phyloP scores from a whole-genome alignment of 192 early-diverging fungal genomes.

The Phycomyces nitens region DNA sequence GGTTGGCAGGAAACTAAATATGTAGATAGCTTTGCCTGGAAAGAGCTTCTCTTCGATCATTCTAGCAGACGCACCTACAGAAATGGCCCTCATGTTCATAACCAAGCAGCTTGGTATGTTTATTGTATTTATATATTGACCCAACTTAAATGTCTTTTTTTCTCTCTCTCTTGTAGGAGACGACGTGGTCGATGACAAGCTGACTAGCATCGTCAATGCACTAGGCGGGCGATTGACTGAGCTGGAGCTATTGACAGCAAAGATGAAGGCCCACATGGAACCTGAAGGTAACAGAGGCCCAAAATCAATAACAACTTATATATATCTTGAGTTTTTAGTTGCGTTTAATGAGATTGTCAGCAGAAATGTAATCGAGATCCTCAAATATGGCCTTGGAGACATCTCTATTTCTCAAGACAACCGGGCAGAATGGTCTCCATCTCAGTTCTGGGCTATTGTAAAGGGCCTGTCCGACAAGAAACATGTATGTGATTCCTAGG shows the following conservation, averaged over 20 bases:
- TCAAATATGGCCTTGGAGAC: conserved; percentile 82
- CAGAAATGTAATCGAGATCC: conserved; percentile 78
- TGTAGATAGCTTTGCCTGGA: conserved; percentile 55
- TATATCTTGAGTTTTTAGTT: conserved; percentile 33
- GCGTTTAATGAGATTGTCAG: conserved; percentile 83
- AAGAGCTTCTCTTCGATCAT: conserved; percentile 64
- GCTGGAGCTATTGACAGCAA: conserved; percentile 84
- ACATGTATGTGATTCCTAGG: conserved; percentile 38
- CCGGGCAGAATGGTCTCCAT: conserved; percentile 63
- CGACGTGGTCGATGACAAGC: conserved; percentile 24
- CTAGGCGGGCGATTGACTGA: conserved; percentile 92
- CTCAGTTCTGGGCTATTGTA: conserved; percentile 91
- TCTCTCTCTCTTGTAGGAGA: not conserved
- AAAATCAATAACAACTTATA: not conserved
- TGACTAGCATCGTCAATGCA: conserved; percentile 52
- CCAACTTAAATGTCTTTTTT: too few species aligned
- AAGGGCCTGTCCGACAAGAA: conserved; percentile 59
- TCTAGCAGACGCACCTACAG: conserved; percentile 68
- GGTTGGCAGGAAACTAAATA: not conserved
- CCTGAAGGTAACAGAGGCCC: conserved; percentile 45
- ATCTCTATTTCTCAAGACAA: conserved; percentile 41
- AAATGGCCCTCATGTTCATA: conserved; percentile 60
- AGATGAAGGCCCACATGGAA: conserved; percentile 70
- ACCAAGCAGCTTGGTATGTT: conserved; percentile 40
- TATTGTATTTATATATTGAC: not conserved